phyloP scores from a whole-genome alignment of 2,329 filamentous ascomycete genomes.

The Tolypocladium ophioglossoides region DNA sequence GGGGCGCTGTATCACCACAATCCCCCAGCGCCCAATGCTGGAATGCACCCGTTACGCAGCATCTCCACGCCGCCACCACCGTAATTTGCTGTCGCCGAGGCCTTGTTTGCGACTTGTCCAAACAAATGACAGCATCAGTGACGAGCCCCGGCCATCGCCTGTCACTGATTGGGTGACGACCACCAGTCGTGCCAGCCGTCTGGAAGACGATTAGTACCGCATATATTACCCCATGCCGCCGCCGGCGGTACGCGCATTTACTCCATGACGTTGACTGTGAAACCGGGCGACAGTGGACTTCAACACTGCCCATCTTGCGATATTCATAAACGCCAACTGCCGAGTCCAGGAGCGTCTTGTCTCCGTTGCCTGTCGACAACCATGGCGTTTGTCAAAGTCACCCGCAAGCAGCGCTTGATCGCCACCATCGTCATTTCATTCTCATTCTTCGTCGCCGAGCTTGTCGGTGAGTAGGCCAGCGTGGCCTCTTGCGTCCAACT shows the following conservation, averaged over 20 bases:
- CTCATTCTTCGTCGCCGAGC: constrained; percentile 40
- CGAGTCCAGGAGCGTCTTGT: background rate
- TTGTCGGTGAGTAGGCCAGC: constrained; percentile 25
- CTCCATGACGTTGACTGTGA: background rate
- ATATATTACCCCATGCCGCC: background rate
- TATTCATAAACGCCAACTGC: background rate
- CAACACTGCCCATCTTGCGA: background rate
- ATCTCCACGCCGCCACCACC: background rate
- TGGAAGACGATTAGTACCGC: background rate
- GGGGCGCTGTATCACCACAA: background rate
- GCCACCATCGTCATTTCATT: constrained; percentile 38
- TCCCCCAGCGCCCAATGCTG: background rate
- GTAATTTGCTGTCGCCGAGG: background rate
- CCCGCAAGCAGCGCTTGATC: constrained; percentile 33
- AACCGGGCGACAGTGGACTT: background rate
- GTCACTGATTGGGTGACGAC: background rate
- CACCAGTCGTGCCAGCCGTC: background rate
- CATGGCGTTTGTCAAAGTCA: constrained; percentile 12
- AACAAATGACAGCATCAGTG: background rate
- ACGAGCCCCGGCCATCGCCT: background rate
- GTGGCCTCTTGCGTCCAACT: background rate
- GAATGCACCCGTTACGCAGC: background rate
- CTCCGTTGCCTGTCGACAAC: background rate
- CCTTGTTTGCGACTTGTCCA: background rate
- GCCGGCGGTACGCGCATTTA: no score